These are phyloP conservation scores for Blastocystis sp. DNA, from an alignment of 352 stramenopile species.

Conservation along the genomic window DNA sequence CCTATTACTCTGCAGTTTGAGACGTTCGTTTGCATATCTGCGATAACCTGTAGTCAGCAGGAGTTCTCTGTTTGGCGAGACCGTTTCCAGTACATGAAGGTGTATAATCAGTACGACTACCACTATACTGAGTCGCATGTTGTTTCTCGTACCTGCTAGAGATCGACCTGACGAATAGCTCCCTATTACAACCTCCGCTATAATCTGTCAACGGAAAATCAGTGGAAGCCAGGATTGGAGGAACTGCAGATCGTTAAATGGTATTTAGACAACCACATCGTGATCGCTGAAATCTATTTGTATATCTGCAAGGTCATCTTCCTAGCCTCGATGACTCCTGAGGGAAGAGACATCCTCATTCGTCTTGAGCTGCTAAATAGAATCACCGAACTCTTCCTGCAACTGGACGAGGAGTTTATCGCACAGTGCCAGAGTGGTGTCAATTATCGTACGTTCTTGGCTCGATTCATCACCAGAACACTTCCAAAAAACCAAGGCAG, in stretches of 20 bases:
- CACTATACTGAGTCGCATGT: not conserved
- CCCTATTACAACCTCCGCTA: constrained; percentile 54
- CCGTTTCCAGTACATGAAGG: not conserved
- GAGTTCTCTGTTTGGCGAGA: not conserved
- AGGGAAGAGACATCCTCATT: not conserved
- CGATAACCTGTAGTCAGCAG: not conserved
- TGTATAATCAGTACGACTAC: constrained; percentile 7
- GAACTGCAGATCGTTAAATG: not conserved
- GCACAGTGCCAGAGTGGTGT: not conserved
- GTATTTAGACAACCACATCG: not conserved
- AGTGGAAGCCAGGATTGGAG: not conserved
- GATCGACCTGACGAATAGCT: not conserved
- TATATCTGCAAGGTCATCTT: not conserved
- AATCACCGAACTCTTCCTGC: not conserved
- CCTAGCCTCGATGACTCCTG: not conserved
- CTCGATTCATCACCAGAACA: not conserved
- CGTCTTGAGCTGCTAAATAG: not conserved
- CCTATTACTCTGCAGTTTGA: constrained; percentile 7
- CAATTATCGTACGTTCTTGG: not conserved
- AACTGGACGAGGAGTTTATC: not conserved
- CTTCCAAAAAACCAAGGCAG: not conserved
- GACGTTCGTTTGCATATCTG: not conserved
- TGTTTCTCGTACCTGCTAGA: not conserved
- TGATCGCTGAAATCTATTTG: constrained; percentile 13
- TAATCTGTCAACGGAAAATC: not conserved